Evolutionary conservation across 1,284 basidiomycete species (phyloP).

Genomic region (Salmacisia buchloeana): DNA sequence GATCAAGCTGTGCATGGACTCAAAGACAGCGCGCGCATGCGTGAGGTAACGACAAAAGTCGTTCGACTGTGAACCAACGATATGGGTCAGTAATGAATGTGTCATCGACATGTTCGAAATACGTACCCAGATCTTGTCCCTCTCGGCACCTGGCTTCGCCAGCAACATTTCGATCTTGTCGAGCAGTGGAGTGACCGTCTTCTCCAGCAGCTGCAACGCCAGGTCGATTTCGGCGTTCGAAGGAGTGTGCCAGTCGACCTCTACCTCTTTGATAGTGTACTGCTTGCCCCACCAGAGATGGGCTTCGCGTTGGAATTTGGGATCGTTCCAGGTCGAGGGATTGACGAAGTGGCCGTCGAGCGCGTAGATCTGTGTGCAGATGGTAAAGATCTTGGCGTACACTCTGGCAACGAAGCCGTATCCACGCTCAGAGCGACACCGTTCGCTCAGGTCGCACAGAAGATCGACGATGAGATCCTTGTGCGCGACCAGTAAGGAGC

Average conservation of each 20-base stretch:
- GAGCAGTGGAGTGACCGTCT: slow-evolving; percentile 64
- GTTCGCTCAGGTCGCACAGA: slow-evolving; percentile 66
- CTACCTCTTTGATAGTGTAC: slow-evolving; percentile 72
- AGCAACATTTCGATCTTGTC: slow-evolving; percentile 63
- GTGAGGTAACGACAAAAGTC: slow-evolving; percentile 80
- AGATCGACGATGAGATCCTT: slow-evolving; percentile 66
- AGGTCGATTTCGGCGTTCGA: slow-evolving; percentile 71
- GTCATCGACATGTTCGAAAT: neutral
- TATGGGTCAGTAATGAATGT: neutral
- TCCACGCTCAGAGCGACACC: slow-evolving; percentile 81
- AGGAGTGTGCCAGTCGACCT: slow-evolving; percentile 84
- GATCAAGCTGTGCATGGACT: slow-evolving; percentile 62
- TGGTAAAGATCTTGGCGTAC: slow-evolving; percentile 70
- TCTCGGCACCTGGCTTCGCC: slow-evolving; percentile 9
- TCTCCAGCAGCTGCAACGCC: slow-evolving; percentile 70
- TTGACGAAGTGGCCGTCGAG: slow-evolving; percentile 78
- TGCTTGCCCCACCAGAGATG: slow-evolving; percentile 76
- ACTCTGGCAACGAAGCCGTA: slow-evolving; percentile 77
- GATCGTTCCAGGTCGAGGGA: slow-evolving; percentile 69
- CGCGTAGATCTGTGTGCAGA: slow-evolving; percentile 73
- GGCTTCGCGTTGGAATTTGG: slow-evolving; percentile 71
- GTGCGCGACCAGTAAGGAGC: slow-evolving; percentile 60
- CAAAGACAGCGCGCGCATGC: slow-evolving; percentile 62
- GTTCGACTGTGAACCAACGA: slow-evolving; percentile 58
- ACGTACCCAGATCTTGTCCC: slow-evolving; percentile 11